Base-by-base conservation (phyloP, 2,329 filamentous ascomycete species). In the Trichoderma gracile region DNA sequence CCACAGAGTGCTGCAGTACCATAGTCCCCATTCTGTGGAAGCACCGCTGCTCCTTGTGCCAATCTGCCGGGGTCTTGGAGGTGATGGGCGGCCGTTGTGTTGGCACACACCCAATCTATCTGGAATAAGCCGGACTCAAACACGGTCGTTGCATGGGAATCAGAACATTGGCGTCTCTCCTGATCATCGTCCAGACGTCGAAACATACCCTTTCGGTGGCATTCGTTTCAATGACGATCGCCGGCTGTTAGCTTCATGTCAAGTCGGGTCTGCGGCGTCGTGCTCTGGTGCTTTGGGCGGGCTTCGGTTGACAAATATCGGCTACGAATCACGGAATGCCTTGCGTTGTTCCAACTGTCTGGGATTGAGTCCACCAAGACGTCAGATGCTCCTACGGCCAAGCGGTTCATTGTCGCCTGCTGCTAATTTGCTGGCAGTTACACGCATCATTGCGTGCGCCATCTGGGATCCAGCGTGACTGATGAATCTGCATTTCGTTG, bases 91-190 rank as follows among this genome's bases (percentile, higher is more conserved):
- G 49, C 49, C 49, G 46, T 23, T 46, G 58, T 45, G 38, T 25
- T 46, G 55, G 21, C 33, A 38, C 33, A 38, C 33, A 38, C 10
- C 23, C 27, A 52, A 52, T 52, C 23, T 43, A 33, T 50, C 58
- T 61, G 58, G 58, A 53, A 61, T 53, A 61, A 33, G 47, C 49
- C 47, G 47, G 47, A 27, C 42, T 58, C 25, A 56, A 30, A 23
- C 33, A 53, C 27, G 38, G 52, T 5, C 23, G n/a, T 25, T 25
- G n/a, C 40, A 46, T 45, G 47, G 58, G 25, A 25, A 46, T 62
- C 38, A n/a, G 38, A 30, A 33, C 30, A 25, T 46, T 30, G 15
- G 21, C 52, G 14, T 53, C 58, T 54, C 58, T 62, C 58, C 58
- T 62, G 58, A 62, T 38, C 49, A 54, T 38, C 58, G 43, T 40